Conservation (phyloP, 2,329 filamentous ascomycete species). For the Juglanconis juglandina region DNA sequence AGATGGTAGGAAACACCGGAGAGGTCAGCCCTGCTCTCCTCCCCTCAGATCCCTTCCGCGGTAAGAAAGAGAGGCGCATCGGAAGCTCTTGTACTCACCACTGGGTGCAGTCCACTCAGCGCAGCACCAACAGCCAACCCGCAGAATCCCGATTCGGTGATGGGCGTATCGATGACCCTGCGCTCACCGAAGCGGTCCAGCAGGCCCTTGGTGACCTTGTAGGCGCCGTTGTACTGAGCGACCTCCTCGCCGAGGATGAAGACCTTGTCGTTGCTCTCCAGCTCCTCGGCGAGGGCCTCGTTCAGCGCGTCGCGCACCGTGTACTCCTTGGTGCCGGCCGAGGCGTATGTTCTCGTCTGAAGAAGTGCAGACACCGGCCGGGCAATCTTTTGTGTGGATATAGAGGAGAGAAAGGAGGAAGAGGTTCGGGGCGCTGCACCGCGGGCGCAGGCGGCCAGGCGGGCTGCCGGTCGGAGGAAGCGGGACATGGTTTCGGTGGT, state of each 20-base stretch:
- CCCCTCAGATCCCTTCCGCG: too few relatives aligned
- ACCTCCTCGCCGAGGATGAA: constrained; percentile 97
- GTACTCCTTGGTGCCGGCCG: constrained; percentile 76
- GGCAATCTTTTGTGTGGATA: constrained; percentile 19
- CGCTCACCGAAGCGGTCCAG: constrained; percentile 96
- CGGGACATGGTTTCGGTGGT: constrained; percentile 37
- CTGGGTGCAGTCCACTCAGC: constrained; percentile 86
- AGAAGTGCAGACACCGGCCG: constrained; percentile 29
- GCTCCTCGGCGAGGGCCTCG: constrained; percentile 95
- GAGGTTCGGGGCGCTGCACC: constrained; percentile 20
- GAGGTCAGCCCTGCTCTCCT: too few relatives aligned
- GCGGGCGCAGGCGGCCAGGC: constrained; percentile 38
- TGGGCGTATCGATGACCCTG: constrained; percentile 96
- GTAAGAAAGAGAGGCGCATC: too few relatives aligned
- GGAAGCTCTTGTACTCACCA: constrained; percentile 58
- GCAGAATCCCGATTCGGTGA: constrained; percentile 93
- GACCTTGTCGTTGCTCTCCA: constrained; percentile 90
- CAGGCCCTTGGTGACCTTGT: constrained; percentile 98
- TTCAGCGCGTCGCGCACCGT: constrained; percentile 97
- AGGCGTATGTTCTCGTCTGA: constrained; percentile 55
- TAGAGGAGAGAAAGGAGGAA: constrained; percentile 23
- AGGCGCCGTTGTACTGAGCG: constrained; percentile 98
- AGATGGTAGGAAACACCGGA: background rate
- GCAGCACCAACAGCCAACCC: constrained; percentile 94
- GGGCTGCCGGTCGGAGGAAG: constrained; percentile 42